Conservation (phyloP, 257 asterid genomes). For the Scutellaria baicalensis region DNA sequence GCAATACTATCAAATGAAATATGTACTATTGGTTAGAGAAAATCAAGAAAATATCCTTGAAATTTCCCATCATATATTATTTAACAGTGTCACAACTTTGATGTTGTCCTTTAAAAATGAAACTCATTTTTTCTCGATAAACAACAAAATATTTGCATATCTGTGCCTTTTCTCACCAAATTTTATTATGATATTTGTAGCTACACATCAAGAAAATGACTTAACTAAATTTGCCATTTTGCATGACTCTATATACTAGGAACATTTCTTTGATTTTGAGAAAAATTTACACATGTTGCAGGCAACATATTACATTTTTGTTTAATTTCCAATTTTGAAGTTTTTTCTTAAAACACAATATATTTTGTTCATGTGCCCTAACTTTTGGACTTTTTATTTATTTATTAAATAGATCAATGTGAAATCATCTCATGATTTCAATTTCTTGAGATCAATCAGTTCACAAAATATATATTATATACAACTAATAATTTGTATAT, state of each 20-base stretch:
- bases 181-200: not conserved
- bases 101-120: not conserved
- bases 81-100: not conserved
- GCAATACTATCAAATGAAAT: no score
- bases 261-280: not conserved
- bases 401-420: no score
- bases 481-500: no score
- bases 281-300: not conserved
- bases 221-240: not conserved
- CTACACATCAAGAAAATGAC: not conserved
- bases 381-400: no score
- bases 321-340: not conserved
- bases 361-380: slow-evolving; percentile 18
- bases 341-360: slow-evolving; percentile 13
- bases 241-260: not conserved
- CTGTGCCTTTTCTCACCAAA: not conserved
- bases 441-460: no score
- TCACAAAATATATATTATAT: no score
- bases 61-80: no score
- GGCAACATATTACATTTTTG: not conserved
- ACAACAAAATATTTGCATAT: not conserved
- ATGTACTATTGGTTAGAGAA: no score
- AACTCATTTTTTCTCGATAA: not conserved
- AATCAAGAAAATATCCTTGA: no score
- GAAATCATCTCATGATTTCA: no score